Evolutionary conservation across 768 basidiomycete genomes (phyloP).

Genomic region (Panus rudis): DNA sequence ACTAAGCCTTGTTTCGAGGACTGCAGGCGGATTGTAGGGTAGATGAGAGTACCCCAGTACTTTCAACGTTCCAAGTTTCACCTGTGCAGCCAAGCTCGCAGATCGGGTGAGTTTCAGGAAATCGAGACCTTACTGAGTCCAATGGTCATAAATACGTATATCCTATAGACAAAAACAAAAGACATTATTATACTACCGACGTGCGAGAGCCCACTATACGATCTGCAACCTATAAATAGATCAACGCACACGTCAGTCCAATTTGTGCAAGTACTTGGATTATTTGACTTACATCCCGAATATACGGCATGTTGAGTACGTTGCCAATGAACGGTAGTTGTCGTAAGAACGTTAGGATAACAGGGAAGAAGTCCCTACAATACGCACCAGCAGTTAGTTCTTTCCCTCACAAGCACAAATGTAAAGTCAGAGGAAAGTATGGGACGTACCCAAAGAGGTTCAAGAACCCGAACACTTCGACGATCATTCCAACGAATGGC

Average conservation of each 20-base stretch:
- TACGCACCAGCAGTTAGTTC: not conserved
- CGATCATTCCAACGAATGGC: constrained; percentile 87
- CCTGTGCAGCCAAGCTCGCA: no score
- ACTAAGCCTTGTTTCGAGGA: no score
- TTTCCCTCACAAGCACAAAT: not conserved
- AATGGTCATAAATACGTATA: no score
- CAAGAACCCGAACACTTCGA: constrained; percentile 95
- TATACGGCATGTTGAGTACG: constrained; percentile 78
- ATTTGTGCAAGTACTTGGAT: not conserved
- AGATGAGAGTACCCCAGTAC: no score
- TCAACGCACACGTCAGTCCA: not conserved
- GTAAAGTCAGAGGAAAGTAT: not conserved
- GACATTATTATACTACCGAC: constrained; percentile 26
- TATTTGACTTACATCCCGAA: constrained; percentile 65
- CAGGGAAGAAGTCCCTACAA: constrained; percentile 95
- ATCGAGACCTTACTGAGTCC: no score
- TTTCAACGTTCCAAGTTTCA: no score
- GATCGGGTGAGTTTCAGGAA: no score
- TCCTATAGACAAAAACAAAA: no score
- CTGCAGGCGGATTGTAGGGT: no score
- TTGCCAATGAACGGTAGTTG: constrained; percentile 92
- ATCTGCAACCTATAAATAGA: constrained; percentile 23
- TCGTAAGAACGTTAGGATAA: constrained; percentile 92
- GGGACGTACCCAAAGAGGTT: constrained; percentile 87
- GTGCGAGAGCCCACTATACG: constrained; percentile 29